Evolutionary conservation across 345 rosid genomes (phyloP), one percentile per base, ranked within the genome.

Genomic region (Sonneratia caseolaris): DNA sequence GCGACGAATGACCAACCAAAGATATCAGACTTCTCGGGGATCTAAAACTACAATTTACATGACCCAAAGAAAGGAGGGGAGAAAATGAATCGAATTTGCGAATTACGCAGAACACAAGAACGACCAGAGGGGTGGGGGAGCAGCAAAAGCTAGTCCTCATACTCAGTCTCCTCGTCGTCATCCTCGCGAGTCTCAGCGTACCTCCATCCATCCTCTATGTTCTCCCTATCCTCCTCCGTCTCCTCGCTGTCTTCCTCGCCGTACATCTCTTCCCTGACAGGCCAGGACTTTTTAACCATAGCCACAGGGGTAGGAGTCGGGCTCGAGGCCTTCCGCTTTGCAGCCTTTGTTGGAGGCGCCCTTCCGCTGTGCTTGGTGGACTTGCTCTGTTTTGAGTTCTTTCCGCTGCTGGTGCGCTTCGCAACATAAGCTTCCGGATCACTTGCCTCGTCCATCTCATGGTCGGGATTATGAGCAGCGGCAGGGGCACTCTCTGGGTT

Each of bases 231-330:
- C 80, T 90, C 92, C 82, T 91, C 96, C 0, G 98, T 91, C 76
- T 94, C 97, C 76, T 90, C 93, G 27, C 93, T 84, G 64, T 93
- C 99, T 79, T 91, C 96, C 82, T 88, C 93, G 83, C 84, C 92
- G 0, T 77, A 82, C 16, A 64, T 69, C 45, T 86, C 85, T 77
- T 85, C 97, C 75, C 86, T 89, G 5, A 73, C 78, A 16, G 84
- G 89, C 93, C 96, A 89, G 15, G 86, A 75, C 74, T 85, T 90
- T 78, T 85, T 87, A 68, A 70, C 75, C 9, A 82, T 81, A 68
- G 77, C 82, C 76, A 71, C 69, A 7, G 84, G 75, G 16, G 85
- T 85, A 3, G 89, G 86, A 36, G 91, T 72, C 8, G 92, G 85
- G 70, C 86, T 88, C 3, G 86, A 82, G 10, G 86, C 86, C 83